Conservation (phyloP, 2,329 filamentous ascomycete species). For the Pyricularia sp. region DNA sequence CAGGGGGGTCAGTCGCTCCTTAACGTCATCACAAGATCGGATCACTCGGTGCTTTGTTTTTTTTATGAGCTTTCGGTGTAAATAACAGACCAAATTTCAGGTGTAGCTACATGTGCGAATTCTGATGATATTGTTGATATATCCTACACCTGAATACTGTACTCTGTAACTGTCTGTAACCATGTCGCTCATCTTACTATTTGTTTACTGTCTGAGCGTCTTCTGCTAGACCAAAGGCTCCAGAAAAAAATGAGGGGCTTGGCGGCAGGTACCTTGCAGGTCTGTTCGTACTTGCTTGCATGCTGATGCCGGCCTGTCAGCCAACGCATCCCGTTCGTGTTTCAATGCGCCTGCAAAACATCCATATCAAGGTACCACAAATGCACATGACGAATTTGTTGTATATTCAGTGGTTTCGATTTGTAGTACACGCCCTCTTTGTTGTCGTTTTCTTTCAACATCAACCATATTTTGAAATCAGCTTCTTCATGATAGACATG, state of each 20-base stretch:
- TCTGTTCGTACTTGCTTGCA: background rate
- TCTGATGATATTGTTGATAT: background rate
- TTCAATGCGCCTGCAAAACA: background rate
- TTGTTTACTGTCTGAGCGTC: background rate
- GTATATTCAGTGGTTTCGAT: background rate
- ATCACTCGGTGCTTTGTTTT: background rate
- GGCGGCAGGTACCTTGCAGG: background rate
- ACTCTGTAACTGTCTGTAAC: no score
- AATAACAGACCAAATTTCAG: background rate
- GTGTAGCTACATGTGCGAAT: background rate
- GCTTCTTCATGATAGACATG: conserved; percentile 66
- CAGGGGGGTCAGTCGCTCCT: background rate
- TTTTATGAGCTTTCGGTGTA: no score
- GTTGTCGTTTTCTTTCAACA: background rate
- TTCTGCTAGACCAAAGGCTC: background rate
- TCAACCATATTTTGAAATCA: conserved; percentile 62
- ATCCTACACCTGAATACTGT: background rate
- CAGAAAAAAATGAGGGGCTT: background rate
- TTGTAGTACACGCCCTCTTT: background rate
- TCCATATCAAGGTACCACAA: background rate
- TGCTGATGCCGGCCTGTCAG: background rate
- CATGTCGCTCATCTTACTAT: background rate
- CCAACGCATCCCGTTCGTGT: background rate
- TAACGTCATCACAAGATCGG: background rate
- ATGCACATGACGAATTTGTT: background rate